Evolutionary conservation across 1,139 yeast species (phyloP), one percentile per base, ranked within the genome.

Genomic region (Yamadazyma friedrichii): DNA sequence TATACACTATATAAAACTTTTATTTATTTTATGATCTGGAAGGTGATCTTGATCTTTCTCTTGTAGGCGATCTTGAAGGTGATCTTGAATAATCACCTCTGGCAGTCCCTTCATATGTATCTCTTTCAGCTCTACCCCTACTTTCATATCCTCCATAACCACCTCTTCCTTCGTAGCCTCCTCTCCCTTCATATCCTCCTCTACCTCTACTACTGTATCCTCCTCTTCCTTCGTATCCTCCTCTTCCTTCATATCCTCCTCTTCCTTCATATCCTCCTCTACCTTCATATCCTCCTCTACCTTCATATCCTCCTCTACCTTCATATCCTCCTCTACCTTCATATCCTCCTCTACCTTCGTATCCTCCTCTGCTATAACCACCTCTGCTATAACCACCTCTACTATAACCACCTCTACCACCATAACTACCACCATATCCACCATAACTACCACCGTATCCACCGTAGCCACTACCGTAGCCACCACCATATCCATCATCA

Each of bases 31-130:
- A 41, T 36, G 41, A 41, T 33, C 68, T 62, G 44, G 62, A 69
- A 10, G 74, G 74, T n/a, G 74, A 67, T 50, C 73, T 64, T 31
- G 74, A 67, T 54, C 74, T 58, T 35, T 62, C 64, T 52, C 66
- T 61, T 42, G 59, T 59, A 12, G 73, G 73, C 11, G 73, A 66
- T 52, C 75, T 65, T 3, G 72, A 65, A 10, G 73, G 71, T 2
- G 71, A 65, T 49, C 72, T 61, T 29, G 73, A 64, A 46, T 58
- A 66, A 45, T 50, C 43, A 17, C 49, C 46, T 42, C 52, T 46
- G 13, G 35, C 45, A 9, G 33, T 15, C n/a, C 46, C 45, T 30
- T 31, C 44, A 35, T 34, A 39, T 15, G 38, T 28, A 26, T 39
- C 41, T 12, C 58, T 51, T 28, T 36, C 40, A 15, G 15, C 11